Percentiles rank a stretch among this genome's conserved stretches.
These are phyloP conservation scores for Nyctanthes arbortristis DNA, from an alignment of 257 asterid genomes.

Conservation along the genomic window DNA sequence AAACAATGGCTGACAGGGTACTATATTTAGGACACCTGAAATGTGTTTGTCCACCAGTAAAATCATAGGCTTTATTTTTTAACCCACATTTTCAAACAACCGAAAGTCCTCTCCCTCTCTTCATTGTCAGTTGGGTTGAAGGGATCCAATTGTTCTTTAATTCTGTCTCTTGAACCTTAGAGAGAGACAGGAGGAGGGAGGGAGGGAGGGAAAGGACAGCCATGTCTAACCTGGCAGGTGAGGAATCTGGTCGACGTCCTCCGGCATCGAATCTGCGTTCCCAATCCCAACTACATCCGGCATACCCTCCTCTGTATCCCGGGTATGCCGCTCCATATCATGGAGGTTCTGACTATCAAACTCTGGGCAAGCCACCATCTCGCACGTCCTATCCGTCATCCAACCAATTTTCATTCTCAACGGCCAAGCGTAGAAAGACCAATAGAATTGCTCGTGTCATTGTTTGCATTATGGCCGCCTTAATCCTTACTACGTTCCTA, in stretches of 20 bases:
- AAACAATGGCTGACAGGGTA: not conserved
- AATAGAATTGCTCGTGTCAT: slow-evolving; percentile 6
- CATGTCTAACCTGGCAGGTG: not conserved
- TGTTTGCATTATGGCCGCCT: not conserved
- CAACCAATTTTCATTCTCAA: not conserved
- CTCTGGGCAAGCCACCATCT: not conserved
- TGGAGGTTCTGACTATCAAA: not conserved
- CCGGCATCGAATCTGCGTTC: no score
- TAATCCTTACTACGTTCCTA: slow-evolving; percentile 11
- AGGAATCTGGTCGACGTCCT: not conserved
- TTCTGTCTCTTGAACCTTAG: not conserved
- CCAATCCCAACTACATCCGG: no score
- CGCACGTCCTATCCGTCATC: not conserved
- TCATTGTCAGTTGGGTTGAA: not conserved
- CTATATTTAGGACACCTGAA: not conserved
- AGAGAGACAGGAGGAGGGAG: not conserved
- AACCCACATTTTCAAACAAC: not conserved
- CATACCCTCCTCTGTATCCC: not conserved
- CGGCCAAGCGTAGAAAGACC: not conserved
- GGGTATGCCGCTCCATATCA: slow-evolving; percentile 7
- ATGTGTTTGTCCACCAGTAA: not conserved
- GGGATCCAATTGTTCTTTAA: not conserved
- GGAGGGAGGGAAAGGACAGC: not conserved
- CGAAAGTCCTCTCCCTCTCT: not conserved
- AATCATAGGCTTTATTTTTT: not conserved